Evolutionary conservation across 2,329 filamentous ascomycete genomes (phyloP).

Genomic region (Elsinoe fawcettii): DNA sequence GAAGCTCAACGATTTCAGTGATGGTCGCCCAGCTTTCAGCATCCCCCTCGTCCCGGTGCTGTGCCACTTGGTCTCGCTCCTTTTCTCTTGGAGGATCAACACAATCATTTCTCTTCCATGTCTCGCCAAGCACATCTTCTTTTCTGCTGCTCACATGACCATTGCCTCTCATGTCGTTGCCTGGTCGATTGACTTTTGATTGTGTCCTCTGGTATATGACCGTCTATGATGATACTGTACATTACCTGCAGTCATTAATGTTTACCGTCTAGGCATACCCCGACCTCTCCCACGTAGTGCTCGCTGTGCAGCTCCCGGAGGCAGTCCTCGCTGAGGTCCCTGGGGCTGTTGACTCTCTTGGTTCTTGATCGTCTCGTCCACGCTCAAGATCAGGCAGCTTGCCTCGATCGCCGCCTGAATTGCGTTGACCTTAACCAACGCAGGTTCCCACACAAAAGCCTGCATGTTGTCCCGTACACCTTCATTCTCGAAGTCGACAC

Average conservation of each 20-base stretch:
- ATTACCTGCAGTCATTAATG: constrained; percentile 11
- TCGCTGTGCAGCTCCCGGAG: constrained; percentile 68
- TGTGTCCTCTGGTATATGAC: constrained; percentile 12
- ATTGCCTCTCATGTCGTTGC: not conserved
- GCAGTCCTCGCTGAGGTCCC: constrained; percentile 61
- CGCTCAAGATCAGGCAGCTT: constrained; percentile 86
- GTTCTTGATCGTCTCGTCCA: constrained; percentile 97
- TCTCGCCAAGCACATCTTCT: not conserved
- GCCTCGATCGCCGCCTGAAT: constrained; percentile 94
- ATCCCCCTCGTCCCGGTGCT: not conserved
- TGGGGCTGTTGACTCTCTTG: constrained; percentile 84
- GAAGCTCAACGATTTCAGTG: constrained; percentile 10
- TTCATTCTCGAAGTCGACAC: constrained; percentile 90
- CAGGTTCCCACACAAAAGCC: constrained; percentile 95
- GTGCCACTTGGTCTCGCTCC: not conserved
- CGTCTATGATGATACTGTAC: constrained; percentile 10
- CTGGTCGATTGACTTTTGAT: constrained; percentile 3
- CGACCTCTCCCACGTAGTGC: constrained; percentile 77
- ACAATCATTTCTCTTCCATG: not conserved
- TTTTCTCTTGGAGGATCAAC: not conserved
- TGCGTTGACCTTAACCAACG: constrained; percentile 92
- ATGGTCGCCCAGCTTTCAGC: not conserved
- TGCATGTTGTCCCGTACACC: constrained; percentile 91
- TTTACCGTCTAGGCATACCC: constrained; percentile 78
- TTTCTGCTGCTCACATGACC: constrained; percentile 2